Percentiles rank a stretch among this genome's conserved stretches.
These are phyloP conservation scores for Chytriomyces sp. DNA, from an alignment of 192 early-diverging fungal genomes.

Conservation along the genomic window DNA sequence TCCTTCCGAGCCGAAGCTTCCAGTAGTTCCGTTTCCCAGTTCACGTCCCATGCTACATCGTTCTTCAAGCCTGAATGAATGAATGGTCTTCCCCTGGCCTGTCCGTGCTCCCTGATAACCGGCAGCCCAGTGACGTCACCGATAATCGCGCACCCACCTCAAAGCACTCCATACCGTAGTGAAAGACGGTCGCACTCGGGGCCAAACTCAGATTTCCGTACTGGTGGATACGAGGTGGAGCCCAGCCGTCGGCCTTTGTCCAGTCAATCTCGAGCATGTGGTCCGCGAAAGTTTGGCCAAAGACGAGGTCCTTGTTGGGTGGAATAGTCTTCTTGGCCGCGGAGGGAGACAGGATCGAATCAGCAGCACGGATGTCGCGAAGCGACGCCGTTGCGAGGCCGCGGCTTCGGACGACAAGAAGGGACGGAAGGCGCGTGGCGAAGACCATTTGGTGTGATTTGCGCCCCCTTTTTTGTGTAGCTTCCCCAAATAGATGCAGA, in stretches of 20 bases:
- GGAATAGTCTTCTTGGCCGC: slow-evolving; percentile 38
- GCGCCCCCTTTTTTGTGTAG: too few relatives aligned
- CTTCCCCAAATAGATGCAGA: too few relatives aligned
- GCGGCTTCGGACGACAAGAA: neutral
- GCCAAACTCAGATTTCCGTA: slow-evolving; percentile 81
- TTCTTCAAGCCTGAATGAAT: too few relatives aligned
- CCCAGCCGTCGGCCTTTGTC: slow-evolving; percentile 74
- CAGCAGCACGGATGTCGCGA: slow-evolving; percentile 5
- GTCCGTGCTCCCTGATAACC: too few relatives aligned
- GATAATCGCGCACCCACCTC: too few relatives aligned
- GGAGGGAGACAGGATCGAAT: slow-evolving; percentile 19
- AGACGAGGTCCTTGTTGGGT: slow-evolving; percentile 67
- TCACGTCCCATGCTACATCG: too few relatives aligned
- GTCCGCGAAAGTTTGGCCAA: slow-evolving; percentile 91
- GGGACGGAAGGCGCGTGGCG: neutral
- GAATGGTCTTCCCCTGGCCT: too few relatives aligned
- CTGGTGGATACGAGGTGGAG: slow-evolving; percentile 79
- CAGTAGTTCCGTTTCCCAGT: too few relatives aligned
- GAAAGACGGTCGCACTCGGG: slow-evolving; percentile 87
- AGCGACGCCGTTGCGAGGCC: neutral
- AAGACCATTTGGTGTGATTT: slow-evolving; percentile 2
- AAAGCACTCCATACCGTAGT: slow-evolving; percentile 93
- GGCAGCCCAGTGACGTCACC: too few relatives aligned
- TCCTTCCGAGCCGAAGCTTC: too few relatives aligned
- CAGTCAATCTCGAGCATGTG: slow-evolving; percentile 94